Evolutionary conservation across 345 rosid genomes (phyloP).

Genomic region (Sisymbrium altissimum): DNA sequence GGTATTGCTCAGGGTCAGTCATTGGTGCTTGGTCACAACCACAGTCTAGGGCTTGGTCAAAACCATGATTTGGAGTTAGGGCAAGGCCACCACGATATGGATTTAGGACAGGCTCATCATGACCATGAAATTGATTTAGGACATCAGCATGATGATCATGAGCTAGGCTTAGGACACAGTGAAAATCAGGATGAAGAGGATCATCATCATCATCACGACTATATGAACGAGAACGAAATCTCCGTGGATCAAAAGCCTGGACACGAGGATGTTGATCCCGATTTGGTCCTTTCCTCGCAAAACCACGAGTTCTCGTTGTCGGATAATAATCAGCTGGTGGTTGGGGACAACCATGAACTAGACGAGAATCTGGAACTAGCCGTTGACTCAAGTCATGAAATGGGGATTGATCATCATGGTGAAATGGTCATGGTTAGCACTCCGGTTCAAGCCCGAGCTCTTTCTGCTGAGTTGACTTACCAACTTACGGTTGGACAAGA

Average conservation of each 20-base stretch:
- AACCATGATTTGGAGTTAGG: constrained; percentile 59
- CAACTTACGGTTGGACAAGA: constrained; percentile 92
- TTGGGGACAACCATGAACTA: constrained; percentile 43
- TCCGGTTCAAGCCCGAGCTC: constrained; percentile 66
- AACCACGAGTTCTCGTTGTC: constrained; percentile 47
- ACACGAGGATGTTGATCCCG: constrained; percentile 34
- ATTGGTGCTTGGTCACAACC: constrained; percentile 62
- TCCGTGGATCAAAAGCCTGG: constrained; percentile 39
- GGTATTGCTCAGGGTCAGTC: constrained; percentile 68
- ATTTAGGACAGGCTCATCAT: constrained; percentile 47
- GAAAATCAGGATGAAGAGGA: constrained; percentile 60
- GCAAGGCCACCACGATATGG: constrained; percentile 64
- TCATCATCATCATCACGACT: constrained; percentile 44
- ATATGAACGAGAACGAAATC: constrained; percentile 53
- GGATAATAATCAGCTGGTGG: constrained; percentile 51
- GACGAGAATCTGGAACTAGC: constrained; percentile 56
- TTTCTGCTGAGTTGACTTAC: constrained; percentile 42
- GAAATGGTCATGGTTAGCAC: constrained; percentile 58
- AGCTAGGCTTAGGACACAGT: constrained; percentile 57
- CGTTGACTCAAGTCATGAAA: constrained; percentile 62
- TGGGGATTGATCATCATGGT: constrained; percentile 58
- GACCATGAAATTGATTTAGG: constrained; percentile 61
- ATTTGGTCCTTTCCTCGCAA: constrained; percentile 33
- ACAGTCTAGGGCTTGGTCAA: constrained; percentile 55
- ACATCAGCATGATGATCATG: constrained; percentile 42